Evolutionary conservation across 2,329 filamentous ascomycete species (phyloP), one percentile per base, ranked within the genome.

Genomic region (Hypoxylon rubiginosum): DNA sequence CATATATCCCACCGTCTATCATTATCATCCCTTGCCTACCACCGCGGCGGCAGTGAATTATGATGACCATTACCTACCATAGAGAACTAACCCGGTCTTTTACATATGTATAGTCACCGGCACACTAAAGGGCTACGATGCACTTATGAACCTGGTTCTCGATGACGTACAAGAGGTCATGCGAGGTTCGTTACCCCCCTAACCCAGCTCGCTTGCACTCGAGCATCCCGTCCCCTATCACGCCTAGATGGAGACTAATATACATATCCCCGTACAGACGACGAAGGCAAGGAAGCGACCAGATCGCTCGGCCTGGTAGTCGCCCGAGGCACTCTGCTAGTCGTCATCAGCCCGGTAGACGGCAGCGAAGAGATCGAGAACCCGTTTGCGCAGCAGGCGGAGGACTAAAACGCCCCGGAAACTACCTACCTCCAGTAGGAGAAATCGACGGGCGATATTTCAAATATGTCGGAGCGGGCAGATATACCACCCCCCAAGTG

Each of bases 331-430:
- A 98, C 96, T 7, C 85, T 99, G 50, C 89, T 99, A 59, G 95
- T 97, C 41, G 87, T 97, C 67, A 93, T 99, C 77, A 96, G 93
- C 68, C 96, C 96, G 3, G 87, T 96, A 56, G 94, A 98, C 76
- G 96, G 96, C 60, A 97, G 93, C 81, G 94, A 98, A 81, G 91
- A 95, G 81, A 99, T 99, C 74, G 88, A 92, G 74, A 99, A 99
- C 79, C 96, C 96, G 0, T 99, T 98, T 76, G 84, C 92, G 57
- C 89, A 93, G 75, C 84, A 86, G 24, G 91, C 93, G 51, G 91
- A 93, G 71, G 88, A 85, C 21, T 19, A 21, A 28, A 43, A 30
- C 17, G 24, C 13, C 21, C 15, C 10, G 19, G n/a, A 17, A 39
- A 19, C 24, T 50, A 36, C 5, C 15, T 24, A 48, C 10, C 28